A percentile compares a stretch with the other conserved stretches of the same genome.
These are phyloP conservation scores for Sherardia arvensis DNA, from an alignment of 257 asterid genomes.

Conservation along the genomic window DNA sequence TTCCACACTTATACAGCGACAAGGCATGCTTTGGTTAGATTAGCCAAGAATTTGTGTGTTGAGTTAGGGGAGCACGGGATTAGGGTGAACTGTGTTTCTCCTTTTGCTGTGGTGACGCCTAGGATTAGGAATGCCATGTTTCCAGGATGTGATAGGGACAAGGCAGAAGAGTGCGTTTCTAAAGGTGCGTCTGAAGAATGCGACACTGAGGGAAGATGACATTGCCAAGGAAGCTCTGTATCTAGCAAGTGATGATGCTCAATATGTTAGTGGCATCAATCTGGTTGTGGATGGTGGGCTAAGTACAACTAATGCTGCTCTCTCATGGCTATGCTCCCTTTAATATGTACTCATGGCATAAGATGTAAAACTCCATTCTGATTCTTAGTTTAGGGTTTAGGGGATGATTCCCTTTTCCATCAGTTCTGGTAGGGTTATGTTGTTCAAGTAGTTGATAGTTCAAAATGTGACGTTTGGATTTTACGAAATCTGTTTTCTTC, in stretches of 20 bases:
- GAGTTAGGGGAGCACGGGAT: slow-evolving; percentile 6
- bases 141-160: not conserved
- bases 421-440: no score
- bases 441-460: no score
- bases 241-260: slow-evolving; percentile 9
- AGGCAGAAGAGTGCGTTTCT: not conserved
- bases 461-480: no score
- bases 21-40: not conserved
- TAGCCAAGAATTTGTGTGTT: not conserved
- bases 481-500: no score
- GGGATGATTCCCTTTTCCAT: no score
- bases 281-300: slow-evolving; percentile 9
- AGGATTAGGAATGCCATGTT: not conserved
- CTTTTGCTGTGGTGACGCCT: not conserved
- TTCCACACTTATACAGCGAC: not conserved
- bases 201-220: not conserved
- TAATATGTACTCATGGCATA: no score
- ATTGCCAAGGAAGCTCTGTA: slow-evolving; percentile 8
- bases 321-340: not conserved
- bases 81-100: slow-evolving; percentile 1
- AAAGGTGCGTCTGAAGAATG: not conserved
- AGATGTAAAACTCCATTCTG: no score
- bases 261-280: slow-evolving; percentile 12
- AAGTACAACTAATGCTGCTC: not conserved
- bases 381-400: no score